A percentile compares a stretch with the other conserved stretches of the same genome.
These are phyloP conservation scores for Xylariaceae sp. DNA, from an alignment of 2,329 filamentous ascomycete genomes.

Conservation along the genomic window DNA sequence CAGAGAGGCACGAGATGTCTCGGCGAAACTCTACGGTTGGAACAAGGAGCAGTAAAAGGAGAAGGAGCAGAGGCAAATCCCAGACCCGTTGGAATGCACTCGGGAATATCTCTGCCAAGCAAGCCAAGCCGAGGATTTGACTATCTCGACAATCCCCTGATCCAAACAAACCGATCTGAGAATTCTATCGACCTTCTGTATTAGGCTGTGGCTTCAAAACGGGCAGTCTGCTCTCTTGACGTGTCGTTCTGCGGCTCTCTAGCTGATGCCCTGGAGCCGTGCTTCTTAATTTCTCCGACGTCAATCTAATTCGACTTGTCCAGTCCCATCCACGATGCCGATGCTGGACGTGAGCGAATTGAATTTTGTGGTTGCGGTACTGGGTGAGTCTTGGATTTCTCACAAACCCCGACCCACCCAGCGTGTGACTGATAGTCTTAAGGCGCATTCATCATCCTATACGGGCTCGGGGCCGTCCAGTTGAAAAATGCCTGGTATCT, in stretches of 20 bases:
- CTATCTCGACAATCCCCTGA: constrained; percentile 14
- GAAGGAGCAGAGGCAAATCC: no score
- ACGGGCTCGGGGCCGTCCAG: constrained; percentile 47
- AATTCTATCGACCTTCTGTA: constrained; percentile 4
- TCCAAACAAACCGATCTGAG: constrained; percentile 11
- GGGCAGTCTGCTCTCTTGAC: constrained; percentile 14
- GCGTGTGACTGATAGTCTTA: constrained; percentile 11
- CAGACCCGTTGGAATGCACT: not conserved
- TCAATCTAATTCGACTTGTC: not conserved
- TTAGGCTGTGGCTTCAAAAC: constrained; percentile 1
- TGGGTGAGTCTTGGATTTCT: constrained; percentile 30
- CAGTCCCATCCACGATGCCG: constrained; percentile 33
- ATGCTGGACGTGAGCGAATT: constrained; percentile 46
- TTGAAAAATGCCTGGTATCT: constrained; percentile 51
- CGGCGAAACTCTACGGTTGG: no score
- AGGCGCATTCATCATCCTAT: constrained; percentile 45
- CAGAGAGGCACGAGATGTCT: no score
- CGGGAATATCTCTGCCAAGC: constrained; percentile 1
- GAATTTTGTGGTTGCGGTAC: constrained; percentile 44
- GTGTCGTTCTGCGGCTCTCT: not conserved
- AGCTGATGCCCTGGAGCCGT: no score
- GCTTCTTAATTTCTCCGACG: no score
- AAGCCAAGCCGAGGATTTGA: constrained; percentile 19
- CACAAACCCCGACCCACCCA: not conserved
- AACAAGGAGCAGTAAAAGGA: no score